phyloP scores from a whole-genome alignment of 2,329 filamentous ascomycete species.

The Teratosphaeria nubilosa region DNA sequence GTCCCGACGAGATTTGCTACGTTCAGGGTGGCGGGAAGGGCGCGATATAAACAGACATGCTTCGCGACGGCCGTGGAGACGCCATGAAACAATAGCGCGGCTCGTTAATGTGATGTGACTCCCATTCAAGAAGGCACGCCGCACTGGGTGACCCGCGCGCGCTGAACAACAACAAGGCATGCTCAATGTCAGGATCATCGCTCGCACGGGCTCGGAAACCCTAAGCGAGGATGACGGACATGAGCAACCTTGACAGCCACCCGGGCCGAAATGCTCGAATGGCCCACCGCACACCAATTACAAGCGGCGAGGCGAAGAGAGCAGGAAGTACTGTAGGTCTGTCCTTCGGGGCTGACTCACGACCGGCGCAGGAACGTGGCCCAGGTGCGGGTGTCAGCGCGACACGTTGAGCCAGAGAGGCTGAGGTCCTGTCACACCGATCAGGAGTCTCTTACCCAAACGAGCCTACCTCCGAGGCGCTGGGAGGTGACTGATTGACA shows the following conservation, averaged over 20 bases:
- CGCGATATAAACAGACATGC: no score
- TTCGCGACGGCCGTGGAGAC: no score
- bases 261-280: not conserved
- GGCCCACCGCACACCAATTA: not conserved
- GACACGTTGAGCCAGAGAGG: constrained; percentile 5
- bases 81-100: no score
- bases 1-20: not conserved
- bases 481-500: not conserved
- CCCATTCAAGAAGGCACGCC: not conserved
- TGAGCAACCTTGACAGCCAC: not conserved
- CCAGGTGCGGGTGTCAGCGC: constrained; percentile 6
- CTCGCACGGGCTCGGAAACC: not conserved
- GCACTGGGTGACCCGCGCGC: not conserved
- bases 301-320: not conserved
- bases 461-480: constrained; percentile 3
- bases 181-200: not conserved
- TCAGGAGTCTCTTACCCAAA: not conserved
- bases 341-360: constrained; percentile 1
- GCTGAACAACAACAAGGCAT: not conserved
- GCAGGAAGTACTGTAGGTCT: no score
- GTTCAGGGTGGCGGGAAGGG: no score
- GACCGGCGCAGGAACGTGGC: not conserved
- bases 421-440: constrained; percentile 5
- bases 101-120: not conserved
- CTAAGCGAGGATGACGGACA: constrained; percentile 4